Evolutionary conservation across 345 rosid species (phyloP), one percentile per base, ranked within the genome.

Genomic region (Stellera chamaejasme): DNA sequence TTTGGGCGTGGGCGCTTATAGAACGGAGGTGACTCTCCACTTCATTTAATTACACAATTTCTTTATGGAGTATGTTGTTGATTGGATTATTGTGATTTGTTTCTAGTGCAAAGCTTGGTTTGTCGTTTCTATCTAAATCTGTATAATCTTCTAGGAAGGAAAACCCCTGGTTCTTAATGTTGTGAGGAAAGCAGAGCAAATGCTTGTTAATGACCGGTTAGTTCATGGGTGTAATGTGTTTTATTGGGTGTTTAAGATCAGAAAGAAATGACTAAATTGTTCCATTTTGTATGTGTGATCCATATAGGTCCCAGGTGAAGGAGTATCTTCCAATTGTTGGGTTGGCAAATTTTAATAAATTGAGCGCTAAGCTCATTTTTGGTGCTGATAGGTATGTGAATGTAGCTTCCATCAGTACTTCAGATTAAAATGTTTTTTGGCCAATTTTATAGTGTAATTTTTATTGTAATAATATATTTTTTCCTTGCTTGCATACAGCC

Each of bases 1-100:
- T 79, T 72, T 92, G 71, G 98, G 98, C 42, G 97, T 86, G 39
- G 97, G 96, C 32, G 96, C 96, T 73, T 92, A 92, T 69, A 76
- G 98, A 55, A 92, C 97, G 2, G 97, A 92, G 87, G 97, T 85
- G 51, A 54, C 15, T 45, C 59, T 58, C 25, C 10, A 10, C 10
- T 3, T 45, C n/a, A 15, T n/a, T 10, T 42, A 11, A 28, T 52
- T 28, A 25, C 44, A 26, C 51, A 45, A 61, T 51, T 51, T 66
- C 50, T 55, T 52, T 66, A 26, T 45, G 11, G 2, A 15, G 5
- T 26, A 10, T 55, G 12, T n/a, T 42, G 26, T 50, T 42, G 4
- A 55, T 59, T 52, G 47, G 23, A 32, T 10, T 14, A n/a, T 63
- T 23, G 13, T 13, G 14, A 19, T 43, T 46, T 45, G 44, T 48